These are phyloP conservation scores for Puccinia triticina DNA, from an alignment of 1,284 basidiomycete genomes.

Conservation along the genomic window DNA sequence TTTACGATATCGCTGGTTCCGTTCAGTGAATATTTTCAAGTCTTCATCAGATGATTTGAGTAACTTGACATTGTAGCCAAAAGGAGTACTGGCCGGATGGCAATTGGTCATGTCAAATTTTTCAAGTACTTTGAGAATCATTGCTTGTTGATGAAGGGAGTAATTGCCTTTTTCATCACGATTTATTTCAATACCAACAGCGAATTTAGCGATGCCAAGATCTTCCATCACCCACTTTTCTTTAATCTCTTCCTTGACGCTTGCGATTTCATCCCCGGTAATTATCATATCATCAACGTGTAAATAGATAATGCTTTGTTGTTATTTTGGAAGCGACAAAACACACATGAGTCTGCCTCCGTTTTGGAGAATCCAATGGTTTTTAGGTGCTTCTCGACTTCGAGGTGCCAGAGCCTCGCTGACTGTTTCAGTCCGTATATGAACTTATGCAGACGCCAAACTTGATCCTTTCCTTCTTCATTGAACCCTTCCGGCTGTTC, in stretches of 20 bases:
- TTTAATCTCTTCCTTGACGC: no score
- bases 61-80: neutral
- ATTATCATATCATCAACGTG: no score
- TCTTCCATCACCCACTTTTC: no score
- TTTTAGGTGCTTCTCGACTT: neutral
- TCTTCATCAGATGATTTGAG: constrained; percentile 16
- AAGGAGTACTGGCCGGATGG: neutral
- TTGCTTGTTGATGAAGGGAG: no score
- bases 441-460: neutral
- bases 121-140: neutral
- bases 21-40: neutral
- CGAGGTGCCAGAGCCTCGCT: neutral
- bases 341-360: no score
- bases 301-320: no score
- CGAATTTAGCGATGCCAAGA: neutral
- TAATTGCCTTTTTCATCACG: neutral
- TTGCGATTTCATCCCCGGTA: no score
- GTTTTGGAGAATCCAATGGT: neutral
- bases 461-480: neutral
- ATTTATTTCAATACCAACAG: neutral
- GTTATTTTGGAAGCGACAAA: no score
- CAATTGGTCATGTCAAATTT: neutral
- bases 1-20: neutral
- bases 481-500: constrained; percentile 14
- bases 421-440: constrained; percentile 20